Evolutionary conservation across 1,284 basidiomycete species (phyloP).

Genomic region (Coniferiporia weirii): DNA sequence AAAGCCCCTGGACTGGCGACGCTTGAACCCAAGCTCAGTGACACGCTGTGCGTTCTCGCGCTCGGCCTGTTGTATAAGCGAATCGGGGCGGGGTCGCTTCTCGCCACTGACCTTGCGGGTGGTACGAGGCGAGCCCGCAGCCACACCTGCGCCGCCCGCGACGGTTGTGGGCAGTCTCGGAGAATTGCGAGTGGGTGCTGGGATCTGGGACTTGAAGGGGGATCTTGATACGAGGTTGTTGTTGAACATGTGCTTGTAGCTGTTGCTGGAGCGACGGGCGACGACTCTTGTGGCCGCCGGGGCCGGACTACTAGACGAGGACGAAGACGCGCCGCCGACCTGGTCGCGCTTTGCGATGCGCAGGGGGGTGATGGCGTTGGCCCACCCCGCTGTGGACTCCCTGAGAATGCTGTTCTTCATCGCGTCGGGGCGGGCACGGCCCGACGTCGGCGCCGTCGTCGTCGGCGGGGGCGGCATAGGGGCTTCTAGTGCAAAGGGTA

Average conservation of each 20-base stretch:
- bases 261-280: constrained; percentile 72
- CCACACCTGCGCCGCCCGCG: not conserved
- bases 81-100: constrained; percentile 62
- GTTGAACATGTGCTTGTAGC: constrained; percentile 76
- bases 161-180: not conserved
- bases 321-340: constrained; percentile 23
- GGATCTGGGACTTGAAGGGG: constrained; percentile 73
- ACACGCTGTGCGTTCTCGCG: constrained; percentile 63
- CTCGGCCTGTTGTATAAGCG: constrained; percentile 64
- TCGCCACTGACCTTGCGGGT: constrained; percentile 64
- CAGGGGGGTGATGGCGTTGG: constrained; percentile 50
- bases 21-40: constrained; percentile 49
- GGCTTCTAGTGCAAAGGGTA: not conserved
- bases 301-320: constrained; percentile 24
- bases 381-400: constrained; percentile 18
- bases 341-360: constrained; percentile 67
- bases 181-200: constrained; percentile 39
- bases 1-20: constrained; percentile 71
- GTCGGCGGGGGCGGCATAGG: constrained; percentile 22
- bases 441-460: constrained; percentile 26
- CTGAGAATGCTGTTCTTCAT: constrained; percentile 19
- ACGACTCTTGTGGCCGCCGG: constrained; percentile 25
- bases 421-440: constrained; percentile 18
- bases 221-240: constrained; percentile 86
- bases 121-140: constrained; percentile 15